These are phyloP conservation scores for Brassica incana DNA, from an alignment of 345 rosid genomes.

Conservation along the genomic window DNA sequence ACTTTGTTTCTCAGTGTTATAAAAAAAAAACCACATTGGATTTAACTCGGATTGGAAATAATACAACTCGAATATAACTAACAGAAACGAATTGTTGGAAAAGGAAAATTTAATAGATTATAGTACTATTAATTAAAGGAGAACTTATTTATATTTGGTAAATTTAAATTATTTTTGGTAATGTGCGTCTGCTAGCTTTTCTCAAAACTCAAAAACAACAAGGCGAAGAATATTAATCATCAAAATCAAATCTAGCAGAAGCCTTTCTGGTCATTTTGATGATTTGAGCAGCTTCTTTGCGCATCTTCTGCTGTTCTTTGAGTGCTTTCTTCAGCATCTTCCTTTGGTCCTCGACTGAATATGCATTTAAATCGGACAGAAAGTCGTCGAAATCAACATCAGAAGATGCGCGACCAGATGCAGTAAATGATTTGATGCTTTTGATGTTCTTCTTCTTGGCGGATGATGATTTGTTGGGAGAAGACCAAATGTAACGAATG, in stretches of 20 bases:
- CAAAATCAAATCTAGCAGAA: slow-evolving; percentile 46
- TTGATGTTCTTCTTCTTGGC: slow-evolving; percentile 36
- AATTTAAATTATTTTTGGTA: not conserved
- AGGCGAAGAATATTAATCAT: not conserved
- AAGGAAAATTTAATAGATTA: not conserved
- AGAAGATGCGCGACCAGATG: slow-evolving; percentile 17
- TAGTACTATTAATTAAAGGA: not conserved
- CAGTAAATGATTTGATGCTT: slow-evolving; percentile 14
- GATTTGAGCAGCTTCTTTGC: slow-evolving; percentile 67
- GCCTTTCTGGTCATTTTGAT: slow-evolving; percentile 68
- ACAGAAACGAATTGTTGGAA: not conserved
- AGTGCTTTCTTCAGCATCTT: slow-evolving; percentile 62
- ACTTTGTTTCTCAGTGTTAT: no score
- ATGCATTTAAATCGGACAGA: slow-evolving; percentile 48
- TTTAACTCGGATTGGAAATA: not conserved
- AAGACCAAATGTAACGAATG: slow-evolving; percentile 68
- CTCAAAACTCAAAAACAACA: not conserved
- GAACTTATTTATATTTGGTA: slow-evolving; percentile 14
- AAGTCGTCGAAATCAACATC: slow-evolving; percentile 50
- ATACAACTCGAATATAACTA: not conserved
- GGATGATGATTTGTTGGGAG: slow-evolving; percentile 45
- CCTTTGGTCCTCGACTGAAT: slow-evolving; percentile 58
- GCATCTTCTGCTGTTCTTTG: slow-evolving; percentile 60
- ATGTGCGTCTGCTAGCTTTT: not conserved
- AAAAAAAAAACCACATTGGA: no score